Evolutionary conservation across 495 filamentous ascomycete species (phyloP), one percentile per base, ranked within the genome.

Genomic region (Filosporella fistucella): DNA sequence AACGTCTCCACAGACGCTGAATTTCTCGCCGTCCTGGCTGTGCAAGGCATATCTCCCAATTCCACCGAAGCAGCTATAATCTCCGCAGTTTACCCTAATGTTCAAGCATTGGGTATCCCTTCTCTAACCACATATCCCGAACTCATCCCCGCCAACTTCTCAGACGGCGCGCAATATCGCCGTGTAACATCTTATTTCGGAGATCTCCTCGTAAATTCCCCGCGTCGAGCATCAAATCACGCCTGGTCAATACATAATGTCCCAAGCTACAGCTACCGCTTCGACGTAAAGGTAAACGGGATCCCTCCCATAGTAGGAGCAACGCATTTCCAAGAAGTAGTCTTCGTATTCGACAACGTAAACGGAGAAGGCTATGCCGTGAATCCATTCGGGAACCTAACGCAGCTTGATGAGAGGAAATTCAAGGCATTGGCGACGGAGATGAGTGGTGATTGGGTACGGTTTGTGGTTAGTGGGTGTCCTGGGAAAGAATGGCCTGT

Each of bases 281-380:
- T 76, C 60, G 60, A 73, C 28, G 56, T 52, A n/a, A 22, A 34
- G n/a, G 26, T 35, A 6, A 37, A 41, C 33, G 64, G 65, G 10
- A 11, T 65, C 7, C 59, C 63, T 8, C 33, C 40, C 0, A 33
- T 17, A 6, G 47, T 65, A 6, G 67, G 67, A 29, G 59, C 62
- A 10, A 64, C 63, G 6, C 73, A 77, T 51, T 74, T 74, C 56
- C 59, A 67, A 35, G 73, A 77, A 55, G 68, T 77, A 1, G 68
- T 68, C 0, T 75, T 74, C 55, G 67, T 74, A 1, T 71, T 74
- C 52, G 47, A 68, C 47, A 75, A 75, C 47, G 54, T 49, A 2
- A 26, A 56, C 11, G 70, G 71, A 6, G 10, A 59, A 1, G 72
- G 73, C 1, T 74, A 72, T 51, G 45, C 42, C n/a, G 45, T 50